Base-by-base conservation (phyloP, 306 rosid genomes). In the Citrullus amarus region DNA sequence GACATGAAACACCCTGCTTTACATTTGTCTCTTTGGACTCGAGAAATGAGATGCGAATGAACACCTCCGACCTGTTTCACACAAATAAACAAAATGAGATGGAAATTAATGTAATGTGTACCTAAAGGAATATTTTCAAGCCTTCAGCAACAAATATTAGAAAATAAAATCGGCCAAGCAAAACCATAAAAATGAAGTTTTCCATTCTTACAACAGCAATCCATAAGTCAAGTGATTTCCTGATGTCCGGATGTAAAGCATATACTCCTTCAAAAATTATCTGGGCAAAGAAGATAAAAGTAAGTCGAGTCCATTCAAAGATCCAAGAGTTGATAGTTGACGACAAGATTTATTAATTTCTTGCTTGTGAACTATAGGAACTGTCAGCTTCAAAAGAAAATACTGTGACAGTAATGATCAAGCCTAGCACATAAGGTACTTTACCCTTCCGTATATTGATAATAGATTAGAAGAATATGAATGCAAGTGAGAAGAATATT, bases 1-100 rank as follows among this genome's bases (percentile, higher is more conserved):
- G 98, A 88, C 89, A 91, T 83, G 81, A 92, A 95, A 84, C 90
- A 90, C 63, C 99, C 99, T 82, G 90, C 89, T 84, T 91, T 86
- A 82, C 98, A 90, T 90, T 95, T 95, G 79, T 95, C 99, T 86
- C 99, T 91, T 87, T 95, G 99, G 83, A 95, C 99, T 79, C 98
- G 90, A 86, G 99, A 92, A 85, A 95, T 90, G 78, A 95, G 89
- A 91, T 95, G 99, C 4, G 99, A 95, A 86, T 95, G 99, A 85
- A 95, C 99, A 72, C 99, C 99, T 63, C 99, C 99, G 77, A 95
- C 93, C 99, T 95, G 87, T 88, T 85, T 85, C 80, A 48, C 58
- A 20, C 10, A 28, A 55, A 75, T 15, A 39, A 82, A 59, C 16
- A 68, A 51, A 13, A 53, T 14, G n/a, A 58, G 13, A 53, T 14